Base-by-base conservation (phyloP, 805 yeast species). In the Lipomyces anomalus region DNA sequence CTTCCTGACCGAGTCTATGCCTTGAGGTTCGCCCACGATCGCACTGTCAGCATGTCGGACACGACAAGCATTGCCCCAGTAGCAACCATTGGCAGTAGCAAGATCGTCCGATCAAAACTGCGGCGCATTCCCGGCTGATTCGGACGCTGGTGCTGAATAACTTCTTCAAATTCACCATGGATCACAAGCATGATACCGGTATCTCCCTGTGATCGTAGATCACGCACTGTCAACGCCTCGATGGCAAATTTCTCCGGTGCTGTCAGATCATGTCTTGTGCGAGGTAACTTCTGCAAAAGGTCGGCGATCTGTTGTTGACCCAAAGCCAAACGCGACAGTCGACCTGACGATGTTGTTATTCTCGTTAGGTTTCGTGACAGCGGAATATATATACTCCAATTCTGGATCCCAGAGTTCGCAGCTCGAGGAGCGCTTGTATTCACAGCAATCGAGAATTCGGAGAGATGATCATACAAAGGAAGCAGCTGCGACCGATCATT, bases 81-180 rank as follows among this genome's bases (percentile, higher is more conserved):
- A 16, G 79, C 75, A 11, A 81, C 82, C 1, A 80, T 81, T 11
- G 84, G 79, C 1, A 88, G 80, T 22, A 84, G 68, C n/a, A 85
- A 70, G 61, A 92, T 79, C 0, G 82, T 73, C 60, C 98, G 74
- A 63, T 92, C 98, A 64, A 92, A 92, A 6, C 92, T 78, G 61
- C 92, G 82, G 55, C 71, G 72, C 4, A 76, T 68, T 29, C 81
- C 65, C 24, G 33, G 35, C 28, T 17, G 24, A 22, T 35, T 35
- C 56, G 30, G 23, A 9, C 11, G 7, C 11, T 11, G 11, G 16
- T 48, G 52, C 38, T 53, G 56, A 18, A 61, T 45, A 36, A 64
- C 68, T 64, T 92, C 97, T 41, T 78, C 79, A 60, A 78, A 90
- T 47, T 76, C 80, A 3, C 98, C 98, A 67, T 92, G 98, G 13